phyloP scores from a whole-genome alignment of 2,329 filamentous ascomycete species.

The Cladophialophora chaetospira region DNA sequence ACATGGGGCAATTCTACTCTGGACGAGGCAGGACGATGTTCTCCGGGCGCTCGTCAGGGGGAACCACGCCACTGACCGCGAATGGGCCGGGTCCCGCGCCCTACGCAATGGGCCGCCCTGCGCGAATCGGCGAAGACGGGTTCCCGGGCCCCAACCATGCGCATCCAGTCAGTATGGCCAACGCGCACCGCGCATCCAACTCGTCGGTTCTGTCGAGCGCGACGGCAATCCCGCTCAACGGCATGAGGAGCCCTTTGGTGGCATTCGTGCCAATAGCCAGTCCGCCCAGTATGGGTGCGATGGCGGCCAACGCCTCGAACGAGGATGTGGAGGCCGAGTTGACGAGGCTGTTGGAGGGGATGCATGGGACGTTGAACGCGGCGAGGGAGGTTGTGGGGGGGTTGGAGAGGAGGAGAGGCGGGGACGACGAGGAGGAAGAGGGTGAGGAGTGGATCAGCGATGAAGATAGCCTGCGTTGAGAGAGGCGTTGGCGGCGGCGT shows the following conservation, averaged over 20 bases:
- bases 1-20: constrained; percentile 25
- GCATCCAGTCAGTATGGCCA: constrained; percentile 8
- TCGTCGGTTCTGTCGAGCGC: constrained; percentile 8
- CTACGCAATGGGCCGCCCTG: constrained; percentile 21
- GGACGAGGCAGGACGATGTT: constrained; percentile 30
- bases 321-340: constrained; percentile 43
- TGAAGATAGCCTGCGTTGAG: neutral
- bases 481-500: neutral
- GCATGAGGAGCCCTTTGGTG: constrained; percentile 28
- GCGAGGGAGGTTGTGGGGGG: constrained; percentile 39
- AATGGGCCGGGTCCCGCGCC: constrained; percentile 21
- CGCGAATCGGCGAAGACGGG: constrained; percentile 21
- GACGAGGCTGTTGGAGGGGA: constrained; percentile 44
- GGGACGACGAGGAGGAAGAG: constrained; percentile 24
- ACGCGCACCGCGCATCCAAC: constrained; percentile 8
- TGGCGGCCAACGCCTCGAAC: constrained; percentile 43
- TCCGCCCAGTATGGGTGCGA: constrained; percentile 43
- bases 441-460: constrained; percentile 10
- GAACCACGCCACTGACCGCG: constrained; percentile 18
- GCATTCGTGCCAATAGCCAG: constrained; percentile 41
- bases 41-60: constrained; percentile 14
- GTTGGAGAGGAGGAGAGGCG: constrained; percentile 19
- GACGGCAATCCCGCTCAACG: constrained; percentile 11
- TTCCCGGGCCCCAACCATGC: constrained; percentile 21
- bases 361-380: constrained; percentile 42